Base-by-base conservation (phyloP, 2,329 filamentous ascomycete genomes). In the Fusarium kyushuense region DNA sequence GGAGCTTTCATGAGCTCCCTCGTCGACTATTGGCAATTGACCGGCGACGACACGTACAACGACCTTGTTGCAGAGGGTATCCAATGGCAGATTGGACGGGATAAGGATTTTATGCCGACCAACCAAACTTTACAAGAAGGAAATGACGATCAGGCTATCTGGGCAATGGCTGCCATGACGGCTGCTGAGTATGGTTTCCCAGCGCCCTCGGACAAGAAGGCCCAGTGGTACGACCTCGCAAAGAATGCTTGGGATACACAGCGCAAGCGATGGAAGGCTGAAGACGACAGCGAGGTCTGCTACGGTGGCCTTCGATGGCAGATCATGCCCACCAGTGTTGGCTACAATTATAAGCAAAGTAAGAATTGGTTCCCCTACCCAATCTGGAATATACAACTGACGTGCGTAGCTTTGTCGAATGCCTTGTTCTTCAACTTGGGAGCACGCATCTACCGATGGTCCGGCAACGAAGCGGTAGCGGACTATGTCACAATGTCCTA, bases 291-390 rank as follows among this genome's bases (percentile, higher is more conserved):
- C 4, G 25, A 33, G 6, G 41, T 36, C 2, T 65, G 62, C 17
- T 83, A 84, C 6, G 77, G 82, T 1, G 61, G 84, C 90, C 81
- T 90, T 92, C 83, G 90, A 70, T 93, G 91, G 91, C 92, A 95
- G 80, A 91, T 95, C 52, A 91, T 88, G 65, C 80, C 85, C 4
- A 88, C 89, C 69, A 93, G 94, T 74, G 83, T 81, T 19, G 92
- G 92, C n/a, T 95, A 92, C 75, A 84, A 89, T 72, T 94, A 94
- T 82, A 96, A 90, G 76, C 89, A 89, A 72, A 83, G 82, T 84
- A 75, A 13, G 79, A 2, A 11, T 13, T 27, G 14, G 16, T 10
- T 29, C 17, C 7, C 6, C 2, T 16, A 2, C 11, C 1, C 1
- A 10, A 25, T 2, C 12, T 7, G 17, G 6, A 25, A 25, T 23